Base-by-base conservation (phyloP, 2,329 filamentous ascomycete genomes). In the Colletotrichum liaoningense region DNA sequence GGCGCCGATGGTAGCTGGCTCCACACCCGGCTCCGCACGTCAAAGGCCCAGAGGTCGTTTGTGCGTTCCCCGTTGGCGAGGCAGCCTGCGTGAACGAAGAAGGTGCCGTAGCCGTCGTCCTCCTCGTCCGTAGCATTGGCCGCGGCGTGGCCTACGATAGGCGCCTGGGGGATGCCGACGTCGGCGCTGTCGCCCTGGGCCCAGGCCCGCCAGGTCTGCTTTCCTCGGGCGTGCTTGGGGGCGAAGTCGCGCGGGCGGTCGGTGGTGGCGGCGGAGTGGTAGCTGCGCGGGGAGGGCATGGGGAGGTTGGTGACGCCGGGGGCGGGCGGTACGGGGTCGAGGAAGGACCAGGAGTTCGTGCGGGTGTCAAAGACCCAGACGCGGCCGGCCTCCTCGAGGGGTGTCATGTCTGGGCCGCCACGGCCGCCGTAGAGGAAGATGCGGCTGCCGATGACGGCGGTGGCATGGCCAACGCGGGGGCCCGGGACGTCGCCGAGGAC, bases 361-460 rank as follows among this genome's bases (percentile, higher is more conserved):
- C 87, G 84, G 1, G 93, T 91, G 79, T 95, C 90, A 78, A 94
- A 95, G 35, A 91, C 86, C 94, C 94, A 97, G 64, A 97, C 86
- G 3, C 90, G 86, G 19, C 95, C 95, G 12, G 86, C 81, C 78
- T 97, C 95, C 65, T 95, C 90, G 12, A 97, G 86, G 0, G 94
- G 91, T 1, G 88, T 85, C 89, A 94, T 92, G 33, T 90, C 90
- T 3, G 87, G 83, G 0, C 93, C 93, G 42, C 93, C 92, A 57
- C 94, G 91, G 11, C 95, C 95, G 60, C 94, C 95, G 81, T 95
- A 97, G 55, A 97, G 76, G 82, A 96, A 96, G 78, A 97, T 91
- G 26, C 91, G 91, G 57, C 88, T 88, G 71, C 91, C 88, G 71
- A 97, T 89, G 1, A 91, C 88, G 14, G 92, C 89, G 0, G 92